Evolutionary conservation across 2,329 filamentous ascomycete species (phyloP).

Genomic region (Penicillium sp.): DNA sequence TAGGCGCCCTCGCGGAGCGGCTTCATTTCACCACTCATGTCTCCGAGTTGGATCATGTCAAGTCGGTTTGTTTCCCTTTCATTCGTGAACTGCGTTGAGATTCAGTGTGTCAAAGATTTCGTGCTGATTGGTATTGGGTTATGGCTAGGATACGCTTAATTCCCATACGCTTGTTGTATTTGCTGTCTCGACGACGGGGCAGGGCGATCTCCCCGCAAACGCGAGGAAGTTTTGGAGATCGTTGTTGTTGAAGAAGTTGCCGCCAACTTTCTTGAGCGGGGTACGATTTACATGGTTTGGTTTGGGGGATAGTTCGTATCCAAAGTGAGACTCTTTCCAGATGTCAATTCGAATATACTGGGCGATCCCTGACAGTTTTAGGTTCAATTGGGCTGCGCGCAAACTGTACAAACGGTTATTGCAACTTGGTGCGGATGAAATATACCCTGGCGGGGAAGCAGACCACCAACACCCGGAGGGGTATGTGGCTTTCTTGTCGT

Average conservation of each 20-base stretch:
- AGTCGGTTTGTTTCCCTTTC: constrained; percentile 64
- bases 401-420: constrained; percentile 84
- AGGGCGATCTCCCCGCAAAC: constrained; percentile 91
- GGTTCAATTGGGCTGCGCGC: constrained; percentile 90
- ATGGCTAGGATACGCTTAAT: constrained; percentile 38
- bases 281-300: constrained; percentile 86
- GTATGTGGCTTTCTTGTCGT: constrained; percentile 53
- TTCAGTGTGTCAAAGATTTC: no score
- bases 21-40: constrained; percentile 78
- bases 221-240: constrained; percentile 82
- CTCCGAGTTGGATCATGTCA: constrained; percentile 75
- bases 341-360: neutral
- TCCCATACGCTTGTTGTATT: constrained; percentile 62
- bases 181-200: constrained; percentile 87
- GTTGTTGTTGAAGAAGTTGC: constrained; percentile 77
- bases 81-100: no score
- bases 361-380: constrained; percentile 40
- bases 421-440: constrained; percentile 79
- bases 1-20: constrained; percentile 75
- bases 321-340: constrained; percentile 65
- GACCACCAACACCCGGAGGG: constrained; percentile 95
- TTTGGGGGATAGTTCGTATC: constrained; percentile 91
- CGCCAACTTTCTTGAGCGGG: constrained; percentile 68
- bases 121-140: neutral
- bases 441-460: constrained; percentile 80